Conservation (phyloP, 176 grass and related monocot species). For the Themeda triandra region DNA sequence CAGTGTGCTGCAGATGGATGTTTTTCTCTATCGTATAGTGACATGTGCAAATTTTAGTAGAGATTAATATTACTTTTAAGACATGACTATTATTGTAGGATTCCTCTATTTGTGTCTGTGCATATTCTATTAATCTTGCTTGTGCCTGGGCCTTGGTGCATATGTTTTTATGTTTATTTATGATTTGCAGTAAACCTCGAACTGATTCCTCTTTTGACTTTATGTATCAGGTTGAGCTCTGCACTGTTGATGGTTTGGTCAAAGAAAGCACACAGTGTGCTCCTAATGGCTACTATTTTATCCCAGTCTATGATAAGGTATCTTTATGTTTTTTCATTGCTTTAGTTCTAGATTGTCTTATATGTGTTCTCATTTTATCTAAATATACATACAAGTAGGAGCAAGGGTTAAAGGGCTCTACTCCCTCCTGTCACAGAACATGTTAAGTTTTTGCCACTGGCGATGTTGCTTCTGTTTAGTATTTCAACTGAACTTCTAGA, state of each 20-base stretch:
- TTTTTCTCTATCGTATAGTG: not conserved
- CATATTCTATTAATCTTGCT: not conserved
- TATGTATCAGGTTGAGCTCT: conserved; percentile 83
- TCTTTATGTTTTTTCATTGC: conserved; percentile 2
- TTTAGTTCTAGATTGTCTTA: conserved; percentile 3
- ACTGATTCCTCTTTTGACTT: conserved; percentile 16
- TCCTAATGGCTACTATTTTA: conserved; percentile 98
- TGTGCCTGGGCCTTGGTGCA: not conserved
- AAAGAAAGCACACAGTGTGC: conserved; percentile 95
- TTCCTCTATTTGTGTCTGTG: not conserved
- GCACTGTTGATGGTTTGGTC: conserved; percentile 79
- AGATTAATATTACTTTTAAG: conserved; percentile 1
- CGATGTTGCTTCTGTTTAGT: not conserved
- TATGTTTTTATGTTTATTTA: not conserved
- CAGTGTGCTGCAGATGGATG: not conserved
- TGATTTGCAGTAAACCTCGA: conserved; percentile 2
- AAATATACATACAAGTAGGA: not conserved
- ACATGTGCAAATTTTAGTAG: not conserved
- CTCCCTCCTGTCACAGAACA: not conserved
- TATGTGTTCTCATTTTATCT: conserved; percentile 1
- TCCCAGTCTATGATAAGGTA: conserved; percentile 96
- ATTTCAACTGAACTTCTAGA: not conserved
- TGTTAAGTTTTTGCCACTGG: not conserved
- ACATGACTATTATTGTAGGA: not conserved
- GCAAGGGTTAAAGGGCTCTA: not conserved